phyloP scores from a whole-genome alignment of 2,329 filamentous ascomycete species.

The Graphiopsis chlorocephala region DNA sequence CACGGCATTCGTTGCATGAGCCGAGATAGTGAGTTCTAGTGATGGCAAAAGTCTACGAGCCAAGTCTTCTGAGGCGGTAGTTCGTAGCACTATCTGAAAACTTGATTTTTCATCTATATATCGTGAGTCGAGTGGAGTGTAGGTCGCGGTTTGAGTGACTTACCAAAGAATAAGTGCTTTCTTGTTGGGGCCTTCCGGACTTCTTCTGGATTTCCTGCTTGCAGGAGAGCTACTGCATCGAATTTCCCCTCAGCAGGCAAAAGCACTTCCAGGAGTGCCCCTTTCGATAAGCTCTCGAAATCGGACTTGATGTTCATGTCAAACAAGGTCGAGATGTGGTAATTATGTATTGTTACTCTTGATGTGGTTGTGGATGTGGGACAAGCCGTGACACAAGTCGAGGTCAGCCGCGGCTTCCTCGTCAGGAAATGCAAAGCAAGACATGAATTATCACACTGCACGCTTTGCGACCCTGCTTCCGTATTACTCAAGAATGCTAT shows the following conservation, averaged over 20 bases:
- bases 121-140: slow-evolving; percentile 19
- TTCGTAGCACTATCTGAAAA: slow-evolving; percentile 27
- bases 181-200: slow-evolving; percentile 23
- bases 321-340: neutral
- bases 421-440: neutral
- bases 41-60: slow-evolving; percentile 24
- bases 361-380: neutral
- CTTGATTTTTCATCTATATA: slow-evolving; percentile 29
- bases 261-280: slow-evolving; percentile 28
- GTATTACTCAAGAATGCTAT: neutral
- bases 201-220: slow-evolving; percentile 24
- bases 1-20: slow-evolving; percentile 34
- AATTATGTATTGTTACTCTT: neutral
- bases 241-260: slow-evolving; percentile 24
- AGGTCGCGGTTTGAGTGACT: neutral
- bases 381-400: neutral
- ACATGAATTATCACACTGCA: neutral
- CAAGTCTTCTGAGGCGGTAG: slow-evolving; percentile 20
- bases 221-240: slow-evolving; percentile 22
- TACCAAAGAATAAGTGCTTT: slow-evolving; percentile 34
- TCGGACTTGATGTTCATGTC: slow-evolving; percentile 6
- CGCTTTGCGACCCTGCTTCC: neutral
- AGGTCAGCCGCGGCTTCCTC: neutral
- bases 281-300: slow-evolving; percentile 26
- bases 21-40: slow-evolving; percentile 29